Conservation (phyloP, 257 asterid species). For the Prunella vulgaris region DNA sequence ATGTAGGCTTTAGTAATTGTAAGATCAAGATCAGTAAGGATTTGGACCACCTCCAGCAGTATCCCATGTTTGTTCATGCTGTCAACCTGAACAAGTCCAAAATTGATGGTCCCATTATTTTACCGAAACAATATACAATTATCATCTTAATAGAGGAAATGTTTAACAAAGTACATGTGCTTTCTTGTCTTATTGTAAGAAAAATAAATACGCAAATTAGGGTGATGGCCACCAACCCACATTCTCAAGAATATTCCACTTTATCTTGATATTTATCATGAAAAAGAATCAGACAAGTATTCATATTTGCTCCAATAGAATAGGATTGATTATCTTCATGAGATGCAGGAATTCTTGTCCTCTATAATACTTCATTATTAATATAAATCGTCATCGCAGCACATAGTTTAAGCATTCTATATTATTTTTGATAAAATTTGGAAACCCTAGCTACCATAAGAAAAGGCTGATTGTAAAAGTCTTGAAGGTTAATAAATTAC, state of each 20-base stretch:
- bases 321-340: background rate
- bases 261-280: background rate
- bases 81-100: constrained; percentile 58
- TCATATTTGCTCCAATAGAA: background rate
- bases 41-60: constrained; percentile 95
- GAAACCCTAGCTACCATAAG: background rate
- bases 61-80: constrained; percentile 98
- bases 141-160: background rate
- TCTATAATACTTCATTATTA: background rate
- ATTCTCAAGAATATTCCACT: background rate
- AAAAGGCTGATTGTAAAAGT: background rate
- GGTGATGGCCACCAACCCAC: background rate
- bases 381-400: background rate
- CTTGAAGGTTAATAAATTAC: constrained; percentile 1
- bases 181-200: background rate
- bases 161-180: background rate
- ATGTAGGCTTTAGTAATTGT: constrained; percentile 90
- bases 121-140: background rate
- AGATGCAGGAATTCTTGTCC: background rate
- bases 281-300: background rate
- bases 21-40: constrained; percentile 90
- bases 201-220: background rate
- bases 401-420: background rate
- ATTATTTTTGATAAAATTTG: background rate
- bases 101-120: constrained; percentile 13